phyloP scores from a whole-genome alignment of 2,329 filamentous ascomycete species.

The Fusarium bulbicola region DNA sequence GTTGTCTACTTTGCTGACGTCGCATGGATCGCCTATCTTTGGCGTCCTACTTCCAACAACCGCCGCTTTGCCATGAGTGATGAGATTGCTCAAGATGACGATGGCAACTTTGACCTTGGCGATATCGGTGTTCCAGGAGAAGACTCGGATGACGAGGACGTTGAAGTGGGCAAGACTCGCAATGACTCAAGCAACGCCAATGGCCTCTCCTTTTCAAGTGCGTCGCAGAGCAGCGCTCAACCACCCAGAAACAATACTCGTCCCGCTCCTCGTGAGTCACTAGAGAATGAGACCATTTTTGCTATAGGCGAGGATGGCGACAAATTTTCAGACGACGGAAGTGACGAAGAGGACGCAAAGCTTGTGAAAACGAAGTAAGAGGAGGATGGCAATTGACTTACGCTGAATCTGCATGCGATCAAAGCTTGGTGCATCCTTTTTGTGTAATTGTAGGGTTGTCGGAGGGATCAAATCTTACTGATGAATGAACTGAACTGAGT shows the following conservation, averaged over 20 bases:
- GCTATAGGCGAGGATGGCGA: conserved; percentile 88
- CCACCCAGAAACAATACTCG: conserved; percentile 38
- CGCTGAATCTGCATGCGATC: background rate
- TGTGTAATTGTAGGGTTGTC: conserved; percentile 35
- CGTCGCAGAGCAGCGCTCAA: conserved; percentile 38
- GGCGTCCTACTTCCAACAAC: conserved; percentile 97
- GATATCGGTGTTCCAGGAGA: conserved; percentile 80
- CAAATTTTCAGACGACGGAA: conserved; percentile 81
- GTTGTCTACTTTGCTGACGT: conserved; percentile 96
- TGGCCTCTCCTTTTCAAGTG: conserved; percentile 36
- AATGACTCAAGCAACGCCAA: conserved; percentile 39
- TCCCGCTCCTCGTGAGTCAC: conserved; percentile 60
- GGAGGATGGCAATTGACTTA: background rate
- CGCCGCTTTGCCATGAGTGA: conserved; percentile 98
- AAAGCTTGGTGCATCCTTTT: conserved; percentile 14
- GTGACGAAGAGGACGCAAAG: conserved; percentile 62
- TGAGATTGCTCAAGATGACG: conserved; percentile 97
- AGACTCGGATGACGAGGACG: conserved; percentile 68
- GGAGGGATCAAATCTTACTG: conserved; percentile 20
- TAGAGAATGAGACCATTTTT: conserved; percentile 94
- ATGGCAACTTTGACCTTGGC: conserved; percentile 92
- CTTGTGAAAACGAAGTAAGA: conserved; percentile 59
- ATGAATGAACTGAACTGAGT: conserved; percentile 33
- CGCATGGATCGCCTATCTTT: conserved; percentile 91
- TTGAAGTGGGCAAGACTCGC: conserved; percentile 54